A percentile compares a stretch with the other conserved stretches of the same genome.
phyloP scores from a whole-genome alignment of 441 rosid genomes.

The Brassica balearica region DNA sequence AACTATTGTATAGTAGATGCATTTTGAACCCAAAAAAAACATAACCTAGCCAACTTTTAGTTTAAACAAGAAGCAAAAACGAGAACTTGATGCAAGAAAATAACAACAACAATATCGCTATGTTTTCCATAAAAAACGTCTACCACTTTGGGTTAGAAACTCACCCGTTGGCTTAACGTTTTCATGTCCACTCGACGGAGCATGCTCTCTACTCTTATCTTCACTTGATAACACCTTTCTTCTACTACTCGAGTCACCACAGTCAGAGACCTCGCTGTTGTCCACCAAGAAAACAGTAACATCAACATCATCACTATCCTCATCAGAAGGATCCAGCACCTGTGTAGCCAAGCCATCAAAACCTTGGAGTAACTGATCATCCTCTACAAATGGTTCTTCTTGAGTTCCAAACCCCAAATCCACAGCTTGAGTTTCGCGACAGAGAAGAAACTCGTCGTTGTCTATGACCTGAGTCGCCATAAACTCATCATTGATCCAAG shows the following conservation, averaged over 20 bases:
- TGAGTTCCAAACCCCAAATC: constrained; percentile 56
- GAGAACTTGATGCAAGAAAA: constrained; percentile 19
- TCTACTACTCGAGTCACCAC: constrained; percentile 1
- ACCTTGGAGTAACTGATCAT: constrained; percentile 50
- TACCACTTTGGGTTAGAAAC: constrained; percentile 17
- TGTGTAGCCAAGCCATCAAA: constrained; percentile 52
- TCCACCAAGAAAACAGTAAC: constrained; percentile 34
- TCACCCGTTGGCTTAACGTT: constrained; percentile 20
- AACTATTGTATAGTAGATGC: constrained; percentile 13
- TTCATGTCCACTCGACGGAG: constrained; percentile 1
- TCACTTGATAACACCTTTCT: constrained; percentile 16
- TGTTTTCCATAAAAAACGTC: background rate
- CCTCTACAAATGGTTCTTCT: constrained; percentile 46
- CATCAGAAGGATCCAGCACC: constrained; percentile 49
- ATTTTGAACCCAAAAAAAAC: constrained; percentile 20
- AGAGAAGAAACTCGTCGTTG: constrained; percentile 34
- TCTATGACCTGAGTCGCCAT: constrained; percentile 44
- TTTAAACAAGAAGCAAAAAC: constrained; percentile 1
- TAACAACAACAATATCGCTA: background rate
- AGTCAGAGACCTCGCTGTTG: constrained; percentile 11
- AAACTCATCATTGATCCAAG: constrained; percentile 46
- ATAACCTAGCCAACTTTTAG: constrained; percentile 10
- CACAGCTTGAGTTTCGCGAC: constrained; percentile 65
- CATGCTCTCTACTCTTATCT: constrained; percentile 4
- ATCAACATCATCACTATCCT: constrained; percentile 43